Evolutionary conservation across 805 yeast species (phyloP).

Genomic region (Pichia nakasei): DNA sequence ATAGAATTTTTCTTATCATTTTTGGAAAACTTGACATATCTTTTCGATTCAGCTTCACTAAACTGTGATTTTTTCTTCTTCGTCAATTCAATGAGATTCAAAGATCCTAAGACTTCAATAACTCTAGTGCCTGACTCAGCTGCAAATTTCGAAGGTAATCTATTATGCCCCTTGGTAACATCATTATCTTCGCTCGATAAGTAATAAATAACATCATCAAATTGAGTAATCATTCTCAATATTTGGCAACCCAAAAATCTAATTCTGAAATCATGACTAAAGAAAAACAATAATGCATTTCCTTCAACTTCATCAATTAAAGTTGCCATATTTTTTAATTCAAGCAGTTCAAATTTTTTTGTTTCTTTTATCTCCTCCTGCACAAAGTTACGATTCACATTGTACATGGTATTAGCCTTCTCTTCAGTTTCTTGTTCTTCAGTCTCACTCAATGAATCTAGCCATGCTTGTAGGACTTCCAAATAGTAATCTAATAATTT

Average conservation of each 20-base stretch:
- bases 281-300: slow-evolving; percentile 82
- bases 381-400: slow-evolving; percentile 27
- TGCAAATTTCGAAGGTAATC: slow-evolving; percentile 61
- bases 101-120: slow-evolving; percentile 65
- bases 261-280: slow-evolving; percentile 74
- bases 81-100: slow-evolving; percentile 59
- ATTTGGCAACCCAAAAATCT: slow-evolving; percentile 72
- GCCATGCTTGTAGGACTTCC: slow-evolving; percentile 77
- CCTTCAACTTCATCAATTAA: slow-evolving; percentile 94
- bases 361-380: slow-evolving; percentile 35
- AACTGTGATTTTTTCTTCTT: slow-evolving; percentile 39
- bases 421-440: slow-evolving; percentile 20
- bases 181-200: slow-evolving; percentile 18
- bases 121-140: slow-evolving; percentile 72
- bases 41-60: slow-evolving; percentile 69
- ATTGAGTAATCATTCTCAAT: slow-evolving; percentile 68
- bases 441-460: slow-evolving; percentile 45
- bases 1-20: slow-evolving; percentile 57
- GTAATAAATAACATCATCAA: slow-evolving; percentile 74
- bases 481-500: slow-evolving; percentile 60
- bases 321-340: slow-evolving; percentile 70
- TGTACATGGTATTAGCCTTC: slow-evolving; percentile 27
- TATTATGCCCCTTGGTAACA: slow-evolving; percentile 32
- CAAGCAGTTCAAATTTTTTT: slow-evolving; percentile 51
- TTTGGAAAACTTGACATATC: slow-evolving; percentile 53